These are phyloP conservation scores for Lachnum nothofagi DNA, from an alignment of 2,329 filamentous ascomycete species.

Conservation along the genomic window DNA sequence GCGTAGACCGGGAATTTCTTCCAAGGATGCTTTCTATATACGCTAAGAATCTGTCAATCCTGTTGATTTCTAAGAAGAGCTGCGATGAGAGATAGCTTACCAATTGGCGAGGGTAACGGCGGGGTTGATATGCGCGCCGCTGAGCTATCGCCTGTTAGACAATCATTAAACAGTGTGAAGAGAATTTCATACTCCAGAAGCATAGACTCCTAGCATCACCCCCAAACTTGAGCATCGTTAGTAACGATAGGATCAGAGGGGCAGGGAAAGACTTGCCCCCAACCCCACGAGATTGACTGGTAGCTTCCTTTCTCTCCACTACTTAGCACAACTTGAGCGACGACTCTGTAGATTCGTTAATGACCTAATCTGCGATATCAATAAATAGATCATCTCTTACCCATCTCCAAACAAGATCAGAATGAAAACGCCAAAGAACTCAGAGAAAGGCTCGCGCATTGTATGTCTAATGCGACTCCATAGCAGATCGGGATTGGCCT, in stretches of 20 bases:
- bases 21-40: conserved; percentile 65
- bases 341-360: conserved; percentile 34
- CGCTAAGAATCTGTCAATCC: conserved; percentile 17
- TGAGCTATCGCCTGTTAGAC: conserved; percentile 15
- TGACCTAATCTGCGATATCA: not conserved
- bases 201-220: conserved; percentile 67
- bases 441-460: conserved; percentile 44
- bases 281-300: conserved; percentile 31
- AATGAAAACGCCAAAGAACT: conserved; percentile 66
- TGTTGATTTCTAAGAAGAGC: not conserved
- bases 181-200: conserved; percentile 47
- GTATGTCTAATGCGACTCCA: conserved; percentile 23
- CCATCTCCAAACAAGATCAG: conserved; percentile 67
- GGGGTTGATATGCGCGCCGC: conserved; percentile 63
- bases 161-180: not conserved
- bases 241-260: not conserved
- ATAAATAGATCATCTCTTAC: conserved; percentile 23
- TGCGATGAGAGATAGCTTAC: conserved; percentile 12
- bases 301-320: conserved; percentile 22
- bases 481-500: conserved; percentile 21
- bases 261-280: conserved; percentile 22
- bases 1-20: conserved; percentile 63
- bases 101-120: conserved; percentile 67
- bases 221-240: conserved; percentile 44
- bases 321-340: conserved; percentile 61